phyloP scores from a whole-genome alignment of 345 rosid genomes.

The Raphanus sativus region DNA sequence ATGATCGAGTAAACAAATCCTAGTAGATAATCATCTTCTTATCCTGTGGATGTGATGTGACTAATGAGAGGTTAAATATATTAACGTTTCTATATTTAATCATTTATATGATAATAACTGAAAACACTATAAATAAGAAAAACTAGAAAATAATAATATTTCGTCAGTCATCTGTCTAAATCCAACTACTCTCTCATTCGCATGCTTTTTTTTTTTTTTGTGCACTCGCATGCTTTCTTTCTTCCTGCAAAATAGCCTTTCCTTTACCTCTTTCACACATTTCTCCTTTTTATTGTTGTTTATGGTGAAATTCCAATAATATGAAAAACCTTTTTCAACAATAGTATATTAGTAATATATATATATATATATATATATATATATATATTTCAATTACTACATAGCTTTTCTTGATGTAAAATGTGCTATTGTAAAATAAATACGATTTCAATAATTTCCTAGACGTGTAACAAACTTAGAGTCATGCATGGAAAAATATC shows the following conservation, averaged over 20 bases:
- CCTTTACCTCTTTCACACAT: constrained; percentile 33
- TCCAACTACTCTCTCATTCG: constrained; percentile 29
- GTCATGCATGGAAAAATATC: neutral
- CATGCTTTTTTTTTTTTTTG: neutral
- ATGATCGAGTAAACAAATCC: neutral
- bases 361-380: no score
- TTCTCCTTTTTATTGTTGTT: neutral
- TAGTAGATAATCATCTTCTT: neutral
- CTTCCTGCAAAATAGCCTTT: constrained; percentile 24
- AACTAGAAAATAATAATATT: neutral
- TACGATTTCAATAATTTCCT: neutral
- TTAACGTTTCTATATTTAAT: neutral
- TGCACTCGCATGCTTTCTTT: no score
- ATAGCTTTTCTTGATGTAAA: neutral
- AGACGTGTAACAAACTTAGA: neutral
- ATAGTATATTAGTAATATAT: no score
- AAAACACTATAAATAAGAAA: constrained; percentile 20
- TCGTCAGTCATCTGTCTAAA: constrained; percentile 37
- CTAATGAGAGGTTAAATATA: constrained; percentile 20
- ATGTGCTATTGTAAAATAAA: neutral
- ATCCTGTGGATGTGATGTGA: constrained; percentile 17
- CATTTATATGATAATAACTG: neutral
- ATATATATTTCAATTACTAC: no score
- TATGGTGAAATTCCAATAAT: neutral
- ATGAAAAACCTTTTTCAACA: neutral